Base-by-base conservation (phyloP, 768 basidiomycete species). In the Boletus patriciae region DNA sequence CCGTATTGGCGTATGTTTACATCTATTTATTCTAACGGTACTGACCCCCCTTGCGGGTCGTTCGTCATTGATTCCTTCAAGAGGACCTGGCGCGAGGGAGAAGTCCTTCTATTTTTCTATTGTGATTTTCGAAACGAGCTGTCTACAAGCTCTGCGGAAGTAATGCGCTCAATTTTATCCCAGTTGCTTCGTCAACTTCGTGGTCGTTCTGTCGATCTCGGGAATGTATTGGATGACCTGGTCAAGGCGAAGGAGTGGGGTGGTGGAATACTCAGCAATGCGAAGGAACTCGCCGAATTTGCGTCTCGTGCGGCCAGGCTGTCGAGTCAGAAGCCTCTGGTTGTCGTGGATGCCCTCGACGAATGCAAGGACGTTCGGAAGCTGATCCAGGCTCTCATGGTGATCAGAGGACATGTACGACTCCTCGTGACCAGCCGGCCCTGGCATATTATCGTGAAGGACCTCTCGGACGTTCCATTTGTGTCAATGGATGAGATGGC, bases 261-360 rank as follows among this genome's bases (percentile, higher is more conserved):
- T 15, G 55, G 55, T 11, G 27, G 16, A 11, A 42, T 18, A 13
- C 44, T 51, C 9, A 25, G 1, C 1, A 37, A 47, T 18, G 19
- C 49, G 0, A 43, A 46, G 33, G 18, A 50, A 21, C 57, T 59
- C 7, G 55, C 48, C 2, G 38, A 0, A 12, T 46, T 46, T 41
- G 43, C 9, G 16, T 46, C 21, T 23, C 37, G 18, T 16, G 33
- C 3, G 1, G 38, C 55, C 1, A 8, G 16, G 9, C 16, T 41
- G 1, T 23, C 1, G 11, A 9, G 0, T 16, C 45, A 31, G 25
- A 37, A 31, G 19, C 54, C 52, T 27, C 2, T 47, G 23, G 38
- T 57, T 4, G 6, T 57, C 3, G 51, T 57, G 3, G 55, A 57
- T 54, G 56, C 51, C 6, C 56, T 57, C 13, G 55, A 57, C 12